phyloP scores from a whole-genome alignment of 2,329 filamentous ascomycete genomes.

The Apiospora saccharicola region DNA sequence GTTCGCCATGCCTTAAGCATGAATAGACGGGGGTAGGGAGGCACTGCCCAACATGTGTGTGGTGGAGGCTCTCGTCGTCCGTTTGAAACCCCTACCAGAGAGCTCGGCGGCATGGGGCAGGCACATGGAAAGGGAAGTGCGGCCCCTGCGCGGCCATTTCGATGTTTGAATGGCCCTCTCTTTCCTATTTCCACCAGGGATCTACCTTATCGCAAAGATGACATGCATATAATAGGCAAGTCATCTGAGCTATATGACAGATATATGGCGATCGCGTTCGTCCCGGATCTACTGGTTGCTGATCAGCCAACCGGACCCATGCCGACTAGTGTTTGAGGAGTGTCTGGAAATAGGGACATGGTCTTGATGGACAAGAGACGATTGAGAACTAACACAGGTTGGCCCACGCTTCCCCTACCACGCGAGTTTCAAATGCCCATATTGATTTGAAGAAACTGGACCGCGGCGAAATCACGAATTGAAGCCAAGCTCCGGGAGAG shows the following conservation, averaged over 20 bases:
- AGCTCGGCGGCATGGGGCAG: not conserved
- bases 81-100: conserved; percentile 1
- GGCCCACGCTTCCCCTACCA: conserved; percentile 6
- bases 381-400: not conserved
- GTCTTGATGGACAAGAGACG: not conserved
- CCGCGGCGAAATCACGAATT: not conserved
- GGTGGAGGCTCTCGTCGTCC: conserved; percentile 3
- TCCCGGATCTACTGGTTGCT: conserved; percentile 14
- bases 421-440: conserved; percentile 7
- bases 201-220: not conserved
- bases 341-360: conserved; percentile 13
- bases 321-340: conserved; percentile 5
- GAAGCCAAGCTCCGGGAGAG: not conserved
- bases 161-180: not conserved
- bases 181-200: not conserved
- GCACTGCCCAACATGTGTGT: not conserved
- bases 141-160: not conserved
- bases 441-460: not conserved
- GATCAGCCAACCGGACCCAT: not conserved
- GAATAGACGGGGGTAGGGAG: not conserved
- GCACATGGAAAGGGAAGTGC: not conserved
- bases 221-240: not conserved
- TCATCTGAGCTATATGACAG: conserved; percentile 15
- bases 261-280: conserved; percentile 10
- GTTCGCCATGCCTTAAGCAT: conserved; percentile 6